Evolutionary conservation across 495 filamentous ascomycete genomes (phyloP).

Genomic region (Gamarada debralockiae): DNA sequence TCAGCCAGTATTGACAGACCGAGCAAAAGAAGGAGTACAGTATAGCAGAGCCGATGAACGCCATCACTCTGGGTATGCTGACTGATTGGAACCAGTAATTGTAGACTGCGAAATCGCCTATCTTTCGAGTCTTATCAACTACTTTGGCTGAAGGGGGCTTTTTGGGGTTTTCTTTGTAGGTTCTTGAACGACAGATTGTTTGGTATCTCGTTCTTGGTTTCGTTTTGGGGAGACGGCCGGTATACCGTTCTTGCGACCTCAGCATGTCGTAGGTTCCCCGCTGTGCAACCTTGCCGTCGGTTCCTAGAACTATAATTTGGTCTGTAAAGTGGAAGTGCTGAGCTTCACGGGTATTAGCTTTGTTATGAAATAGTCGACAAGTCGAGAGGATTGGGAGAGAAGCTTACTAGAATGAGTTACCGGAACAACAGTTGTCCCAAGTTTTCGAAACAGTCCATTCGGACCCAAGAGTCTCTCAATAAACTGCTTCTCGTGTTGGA

Average conservation of each 20-base stretch:
- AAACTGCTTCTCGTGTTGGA: constrained; percentile 17
- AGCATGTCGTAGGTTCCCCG: not conserved
- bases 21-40: not conserved
- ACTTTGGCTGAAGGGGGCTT: not conserved
- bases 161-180: not conserved
- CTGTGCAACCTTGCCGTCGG: not conserved
- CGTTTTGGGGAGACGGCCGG: not conserved
- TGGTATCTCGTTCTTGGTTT: not conserved
- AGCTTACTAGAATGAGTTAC: constrained; percentile 12
- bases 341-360: constrained; percentile 26
- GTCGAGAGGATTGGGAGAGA: too few relatives aligned
- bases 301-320: not conserved
- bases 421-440: constrained; percentile 10
- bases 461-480: constrained; percentile 28
- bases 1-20: not conserved
- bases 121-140: not conserved
- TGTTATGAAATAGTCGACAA: constrained; percentile 25
- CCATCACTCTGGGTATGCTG: not conserved
- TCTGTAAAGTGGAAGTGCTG: not conserved
- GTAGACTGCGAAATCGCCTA: not conserved
- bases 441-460: constrained; percentile 26
- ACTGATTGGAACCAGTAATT: not conserved
- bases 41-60: not conserved
- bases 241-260: not conserved
- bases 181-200: not conserved